Evolutionary conservation across 192 early-diverging fungal species (phyloP).

Genomic region (Backusella sp.): DNA sequence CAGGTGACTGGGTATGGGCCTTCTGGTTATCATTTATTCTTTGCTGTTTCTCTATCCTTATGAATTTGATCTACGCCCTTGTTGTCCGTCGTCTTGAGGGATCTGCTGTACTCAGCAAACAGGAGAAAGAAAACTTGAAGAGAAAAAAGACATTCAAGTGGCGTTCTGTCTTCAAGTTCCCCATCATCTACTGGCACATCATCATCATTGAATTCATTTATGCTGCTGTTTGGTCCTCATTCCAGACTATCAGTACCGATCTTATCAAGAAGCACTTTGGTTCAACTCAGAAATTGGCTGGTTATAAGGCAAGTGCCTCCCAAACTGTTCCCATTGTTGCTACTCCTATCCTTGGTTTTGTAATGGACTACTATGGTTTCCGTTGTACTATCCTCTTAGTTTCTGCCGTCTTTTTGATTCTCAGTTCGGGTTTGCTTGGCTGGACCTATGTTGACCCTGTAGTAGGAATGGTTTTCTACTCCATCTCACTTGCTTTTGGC

Average conservation of each 20-base stretch:
- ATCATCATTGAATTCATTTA: slow-evolving; percentile 56
- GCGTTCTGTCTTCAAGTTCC: slow-evolving; percentile 54
- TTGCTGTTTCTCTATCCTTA: slow-evolving; percentile 63
- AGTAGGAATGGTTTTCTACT: slow-evolving; percentile 55
- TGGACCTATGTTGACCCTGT: slow-evolving; percentile 53
- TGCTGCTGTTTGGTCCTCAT: slow-evolving; percentile 46
- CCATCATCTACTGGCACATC: slow-evolving; percentile 58
- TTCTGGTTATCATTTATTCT: slow-evolving; percentile 55
- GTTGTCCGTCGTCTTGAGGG: slow-evolving; percentile 48
- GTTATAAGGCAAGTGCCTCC: slow-evolving; percentile 42
- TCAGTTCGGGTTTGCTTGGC: slow-evolving; percentile 44
- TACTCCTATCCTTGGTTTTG: slow-evolving; percentile 49
- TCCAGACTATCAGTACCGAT: slow-evolving; percentile 38
- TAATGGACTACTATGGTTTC: slow-evolving; percentile 55
- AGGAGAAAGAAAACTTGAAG: slow-evolving; percentile 30
- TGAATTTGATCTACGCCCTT: slow-evolving; percentile 69
- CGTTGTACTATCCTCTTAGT: slow-evolving; percentile 41
- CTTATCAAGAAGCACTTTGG: slow-evolving; percentile 43
- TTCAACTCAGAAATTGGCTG: slow-evolving; percentile 23
- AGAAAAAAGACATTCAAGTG: slow-evolving; percentile 56
- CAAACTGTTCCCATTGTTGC: slow-evolving; percentile 56
- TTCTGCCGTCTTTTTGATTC: slow-evolving; percentile 31
- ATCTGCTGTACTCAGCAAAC: slow-evolving; percentile 10
- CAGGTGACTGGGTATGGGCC: slow-evolving; percentile 44
- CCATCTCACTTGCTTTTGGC: slow-evolving; percentile 58